These are phyloP conservation scores for Santalum album DNA, from an alignment of 164 flowering plant species.

Conservation along the genomic window DNA sequence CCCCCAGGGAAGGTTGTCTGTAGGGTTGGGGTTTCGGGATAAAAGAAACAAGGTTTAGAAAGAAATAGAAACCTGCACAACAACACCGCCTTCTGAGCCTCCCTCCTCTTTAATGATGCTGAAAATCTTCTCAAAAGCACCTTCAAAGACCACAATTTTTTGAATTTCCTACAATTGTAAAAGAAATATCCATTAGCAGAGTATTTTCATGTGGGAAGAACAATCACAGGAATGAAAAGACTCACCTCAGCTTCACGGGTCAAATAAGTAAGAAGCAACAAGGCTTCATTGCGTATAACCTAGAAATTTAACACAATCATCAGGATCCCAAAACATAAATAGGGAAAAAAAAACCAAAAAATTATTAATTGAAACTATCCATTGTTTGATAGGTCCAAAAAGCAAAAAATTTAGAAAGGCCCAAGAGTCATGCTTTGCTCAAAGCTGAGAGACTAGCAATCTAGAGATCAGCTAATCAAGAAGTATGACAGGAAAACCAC, in stretches of 20 bases:
- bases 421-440: too few species aligned
- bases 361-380: too few species aligned
- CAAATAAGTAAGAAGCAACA: conserved; percentile 86
- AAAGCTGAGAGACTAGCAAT: too few species aligned
- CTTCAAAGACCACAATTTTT: conserved; percentile 96
- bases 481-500: too few species aligned
- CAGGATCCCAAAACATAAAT: background rate
- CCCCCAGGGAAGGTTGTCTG: too few species aligned
- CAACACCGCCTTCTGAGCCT: conserved; percentile 97
- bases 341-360: background rate
- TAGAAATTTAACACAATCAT: conserved; percentile 20
- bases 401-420: too few species aligned
- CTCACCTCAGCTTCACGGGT: conserved; percentile 96
- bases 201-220: background rate
- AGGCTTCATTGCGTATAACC: conserved; percentile 96
- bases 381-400: too few species aligned
- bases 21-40: background rate
- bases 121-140: conserved; percentile 95
- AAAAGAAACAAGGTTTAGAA: background rate
- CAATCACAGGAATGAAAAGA: background rate
- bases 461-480: too few species aligned
- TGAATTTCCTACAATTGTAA: conserved; percentile 78
- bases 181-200: conserved; percentile 4
- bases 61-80: conserved; percentile 73
- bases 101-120: conserved; percentile 96